Evolutionary conservation across 2,329 filamentous ascomycete species (phyloP), one percentile per base, ranked within the genome.

Genomic region (Phaeophleospora eucalypticola): DNA sequence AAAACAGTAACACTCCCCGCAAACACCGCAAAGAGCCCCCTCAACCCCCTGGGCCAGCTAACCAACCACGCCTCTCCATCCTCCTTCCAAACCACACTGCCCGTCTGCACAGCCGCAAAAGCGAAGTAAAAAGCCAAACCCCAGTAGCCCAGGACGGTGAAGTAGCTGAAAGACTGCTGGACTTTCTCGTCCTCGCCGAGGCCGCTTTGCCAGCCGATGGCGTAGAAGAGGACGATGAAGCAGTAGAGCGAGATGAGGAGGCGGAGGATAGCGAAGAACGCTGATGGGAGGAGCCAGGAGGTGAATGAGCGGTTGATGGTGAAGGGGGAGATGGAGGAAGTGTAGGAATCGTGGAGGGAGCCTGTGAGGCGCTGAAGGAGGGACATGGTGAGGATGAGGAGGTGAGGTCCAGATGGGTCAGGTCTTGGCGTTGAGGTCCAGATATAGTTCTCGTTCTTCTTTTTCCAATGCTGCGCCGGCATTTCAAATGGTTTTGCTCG

Each of bases 81-180:
- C 6, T 12, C 12, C 2, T 62, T 65, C 9, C 65, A 46, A 61
- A 65, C 68, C 69, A 91, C 93, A 39, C 75, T 76, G 43, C 80
- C 70, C 4, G 86, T 89, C 71, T 94, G 87, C 15, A 80, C 52
- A 15, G 84, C 75, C 1, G 84, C 75, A 60, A 83, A 71, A 46
- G 82, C 73, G 64, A 84, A 84, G 74, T 94, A 95, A 70, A 90
- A 91, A 18, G 79, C 82, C 29, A 91, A 70, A 2, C 87, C 87
- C 86, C 86, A 93, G 75, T 84, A 93, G 8, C 85, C 87, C 48
- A 93, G 72, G 60, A 83, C 75, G 20, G 89, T 94, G 72, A 95
- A 94, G 74, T 81, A 94, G 59, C 83, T 87, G 72, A 94, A 93
- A 37, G 76, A 77, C 37, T 73, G 68, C 43, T 73, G 70, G 19